Conservation (phyloP, 2,329 filamentous ascomycete genomes). For the Tolypocladium tundrense region DNA sequence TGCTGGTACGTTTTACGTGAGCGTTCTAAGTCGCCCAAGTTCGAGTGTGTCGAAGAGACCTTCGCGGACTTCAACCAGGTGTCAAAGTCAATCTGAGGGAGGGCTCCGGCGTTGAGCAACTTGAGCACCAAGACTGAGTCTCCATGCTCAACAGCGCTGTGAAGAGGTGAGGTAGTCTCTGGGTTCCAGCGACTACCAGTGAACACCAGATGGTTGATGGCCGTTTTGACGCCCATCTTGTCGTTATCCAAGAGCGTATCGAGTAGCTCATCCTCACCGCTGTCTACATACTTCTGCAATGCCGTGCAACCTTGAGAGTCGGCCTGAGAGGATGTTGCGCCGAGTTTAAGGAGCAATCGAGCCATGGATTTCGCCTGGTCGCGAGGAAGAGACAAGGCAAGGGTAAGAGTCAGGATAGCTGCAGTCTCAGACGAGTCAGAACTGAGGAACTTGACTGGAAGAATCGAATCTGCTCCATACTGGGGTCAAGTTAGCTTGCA, state of each 20-base stretch:
- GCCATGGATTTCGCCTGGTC: slow-evolving; percentile 57
- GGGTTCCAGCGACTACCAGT: slow-evolving; percentile 20
- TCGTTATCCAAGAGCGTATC: slow-evolving; percentile 46
- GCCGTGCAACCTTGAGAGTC: slow-evolving; percentile 55
- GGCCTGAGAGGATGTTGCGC: slow-evolving; percentile 64
- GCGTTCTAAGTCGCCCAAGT: slow-evolving; percentile 29
- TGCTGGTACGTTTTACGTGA: slow-evolving; percentile 39
- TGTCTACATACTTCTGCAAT: slow-evolving; percentile 53
- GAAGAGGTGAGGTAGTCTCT: slow-evolving; percentile 38
- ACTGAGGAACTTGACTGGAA: slow-evolving; percentile 59
- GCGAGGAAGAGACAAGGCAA: slow-evolving; percentile 55
- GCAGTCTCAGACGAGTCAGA: slow-evolving; percentile 36
- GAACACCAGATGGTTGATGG: slow-evolving; percentile 55
- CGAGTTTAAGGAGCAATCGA: slow-evolving; percentile 53
- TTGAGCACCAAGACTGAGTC: slow-evolving; percentile 44
- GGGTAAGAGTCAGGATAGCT: slow-evolving; percentile 58
- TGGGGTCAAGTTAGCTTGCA: slow-evolving; percentile 14
- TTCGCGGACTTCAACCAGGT: slow-evolving; percentile 50
- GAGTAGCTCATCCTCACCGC: slow-evolving; percentile 35
- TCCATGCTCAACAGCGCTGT: slow-evolving; percentile 44
- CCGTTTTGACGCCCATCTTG: slow-evolving; percentile 46
- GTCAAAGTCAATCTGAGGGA: slow-evolving; percentile 49
- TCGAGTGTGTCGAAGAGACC: slow-evolving; percentile 27
- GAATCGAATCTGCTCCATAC: slow-evolving; percentile 67
- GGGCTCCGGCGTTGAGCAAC: slow-evolving; percentile 54